Evolutionary conservation across 495 filamentous ascomycete genomes (phyloP), one percentile per base, ranked within the genome.

Genomic region (Platismatia glauca): DNA sequence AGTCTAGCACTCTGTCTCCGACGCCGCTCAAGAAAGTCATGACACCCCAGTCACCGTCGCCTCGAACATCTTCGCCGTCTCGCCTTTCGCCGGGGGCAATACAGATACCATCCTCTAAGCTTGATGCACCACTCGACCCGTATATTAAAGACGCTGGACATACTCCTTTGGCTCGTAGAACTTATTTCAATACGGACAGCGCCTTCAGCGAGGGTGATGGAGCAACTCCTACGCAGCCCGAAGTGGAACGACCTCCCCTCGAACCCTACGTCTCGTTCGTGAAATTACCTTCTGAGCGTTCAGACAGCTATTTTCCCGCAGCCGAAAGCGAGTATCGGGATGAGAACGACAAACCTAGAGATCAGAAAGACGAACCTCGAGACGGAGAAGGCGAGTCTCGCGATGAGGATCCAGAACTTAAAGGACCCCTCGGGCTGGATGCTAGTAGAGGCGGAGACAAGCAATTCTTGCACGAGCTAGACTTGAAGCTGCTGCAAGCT

Each of bases 221-320:
- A 7, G 33, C 50, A 15, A 65, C 68, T 34, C 60, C 63, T 24
- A 58, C 58, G 13, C 50, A 64, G 11, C 48, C 57, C 16, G 62
- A 59, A 31, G 1, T 29, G 2, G 60, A 67, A 27, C 52, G 48
- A 43, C 55, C 62, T 22, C 66, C 62, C 4, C 34, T 60, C 7
- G 59, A 63, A 22, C 66, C 66, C 12, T 59, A 52, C 0, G 27
- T 55, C 8, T 33, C 63, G 31, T 31, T 34, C 7, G 60, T 55
- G 20, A 64, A 44, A 15, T 29, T 57, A 22, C 68, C 68, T 20
- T 60, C 56, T 4, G 68, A 70, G 43, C 64, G 68, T 33, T 65
- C 62, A 24, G 67, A 67, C 39, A 69, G 67, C 13, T 70, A 70
- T 52, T 70, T 70, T 35, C 63, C 66, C 7, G 4, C 12, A 0